Evolutionary conservation across 108 stramenopile species (phyloP), one percentile per base, ranked within the genome.

Genomic region (Seminavis robusta): DNA sequence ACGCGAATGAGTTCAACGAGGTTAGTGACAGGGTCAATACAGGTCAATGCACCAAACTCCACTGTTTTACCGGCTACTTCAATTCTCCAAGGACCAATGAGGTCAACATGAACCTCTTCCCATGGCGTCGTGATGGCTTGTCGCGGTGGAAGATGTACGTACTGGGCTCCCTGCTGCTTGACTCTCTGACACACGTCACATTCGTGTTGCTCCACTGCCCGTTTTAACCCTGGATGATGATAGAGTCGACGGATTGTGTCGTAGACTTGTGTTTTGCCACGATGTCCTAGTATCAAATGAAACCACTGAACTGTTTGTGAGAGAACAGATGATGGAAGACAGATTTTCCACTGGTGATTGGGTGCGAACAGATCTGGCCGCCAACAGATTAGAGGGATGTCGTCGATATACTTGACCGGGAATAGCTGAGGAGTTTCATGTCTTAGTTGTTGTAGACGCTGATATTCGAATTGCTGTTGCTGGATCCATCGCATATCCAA

Each of bases 41-140:
- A 29, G 0, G 57, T 67, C 0, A 67, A 19, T 0, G 65, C 65
- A 30, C 38, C 42, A 49, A 65, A 61, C 16, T 36, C 3, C n/a
- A n/a, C n/a, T 27, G 41, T 9, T 50, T 49, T 65, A 1, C 43
- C 47, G 33, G 17, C 9, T 0, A 64, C 40, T 23, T 44, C 38
- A 2, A 77, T 40, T 21, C 15, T 59, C 69, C 70, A 77, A 10
- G 76, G 76, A 10, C 76, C 70, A 17, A 77, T 72, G 19, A 72
- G 52, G 44, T 77, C 71, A 53, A 72, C 50, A 5, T 41, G 52
- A 16, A 59, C 63, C 56, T 64, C 46, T n/a, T 59, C 17, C 62
- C 69, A 78, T 15, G 71, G 71, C 0, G 20, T 21, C 0, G 45
- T 16, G 5, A 13, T 4, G 0, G 53, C 61, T 0, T 67, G 40